Base-by-base conservation (phyloP, 768 basidiomycete species). In the Cyclocybe cylindracea region DNA sequence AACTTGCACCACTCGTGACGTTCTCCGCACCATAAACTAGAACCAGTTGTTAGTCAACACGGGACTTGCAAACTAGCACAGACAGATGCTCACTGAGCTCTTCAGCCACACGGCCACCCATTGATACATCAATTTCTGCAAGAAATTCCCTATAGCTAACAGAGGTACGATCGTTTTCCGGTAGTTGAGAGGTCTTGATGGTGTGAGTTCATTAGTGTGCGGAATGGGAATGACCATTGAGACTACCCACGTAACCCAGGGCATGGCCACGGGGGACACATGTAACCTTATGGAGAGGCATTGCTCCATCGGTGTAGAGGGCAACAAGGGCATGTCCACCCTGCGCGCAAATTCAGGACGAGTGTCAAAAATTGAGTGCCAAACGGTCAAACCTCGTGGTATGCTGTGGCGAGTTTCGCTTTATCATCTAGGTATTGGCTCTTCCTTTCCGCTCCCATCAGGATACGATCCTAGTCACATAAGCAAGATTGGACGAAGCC, bases 261-360 rank as follows among this genome's bases (percentile, higher is more conserved):
- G 94, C 89, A 65, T 96, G 90, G 24, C 97, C 97, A 61, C 97
- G 89, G 37, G 96, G 96, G 47, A 99, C 83, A 66, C 96, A 97
- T 19, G 96, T 98, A 33, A 98, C 96, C 74, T 97, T 97, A 70
- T 98, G 95, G 56, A 99, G 72, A 38, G 97, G 97, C 83, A 94
- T 94, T 39, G 95, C 94, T 44, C 95, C 96, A 55, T 91, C 83
- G 1, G 97, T 98, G 67, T 94, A 94, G 43, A 98, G 74, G 5
- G 96, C 94, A 19, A 94, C 86, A n/a, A 98, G 78, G 29, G 95
- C 93, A 67, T 98, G 94, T 34, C 93, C 94, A 54, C 91, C 91
- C 87, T 91, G 59, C 53, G 40, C 24, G 47, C 45, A 46, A 56
- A 36, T 42, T 39, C 34, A 39, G 51, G n/a, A 24, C 24, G 31